Conservation (phyloP, 2,329 filamentous ascomycete species). For the Aspergillus vadensis region DNA sequence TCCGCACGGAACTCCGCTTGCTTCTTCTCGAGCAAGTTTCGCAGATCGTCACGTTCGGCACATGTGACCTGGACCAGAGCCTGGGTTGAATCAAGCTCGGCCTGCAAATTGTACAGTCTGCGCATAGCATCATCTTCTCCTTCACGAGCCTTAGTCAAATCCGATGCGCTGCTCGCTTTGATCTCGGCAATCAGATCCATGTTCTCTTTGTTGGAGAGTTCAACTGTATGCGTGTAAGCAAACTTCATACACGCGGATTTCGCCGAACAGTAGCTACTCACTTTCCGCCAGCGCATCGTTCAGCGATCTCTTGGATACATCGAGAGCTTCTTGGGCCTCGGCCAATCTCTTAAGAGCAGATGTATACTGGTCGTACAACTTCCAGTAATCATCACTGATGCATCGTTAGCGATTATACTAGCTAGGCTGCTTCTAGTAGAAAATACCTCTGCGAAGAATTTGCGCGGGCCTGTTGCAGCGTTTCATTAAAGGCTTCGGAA, state of each 20-base stretch:
- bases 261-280: constrained; percentile 25
- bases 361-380: constrained; percentile 44
- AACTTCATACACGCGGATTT: neutral
- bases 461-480: constrained; percentile 35
- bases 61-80: constrained; percentile 41
- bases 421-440: neutral
- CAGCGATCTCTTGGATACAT: constrained; percentile 39
- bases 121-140: constrained; percentile 38
- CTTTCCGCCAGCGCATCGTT: constrained; percentile 39
- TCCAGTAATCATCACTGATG: constrained; percentile 43
- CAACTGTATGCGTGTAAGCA: constrained; percentile 33
- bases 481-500: constrained; percentile 36
- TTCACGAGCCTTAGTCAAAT: constrained; percentile 36
- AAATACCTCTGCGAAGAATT: constrained; percentile 41
- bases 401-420: constrained; percentile 10
- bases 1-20: constrained; percentile 43
- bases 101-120: constrained; percentile 41
- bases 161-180: constrained; percentile 38
- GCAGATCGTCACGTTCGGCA: constrained; percentile 43
- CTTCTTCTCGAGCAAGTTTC: constrained; percentile 41
- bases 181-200: constrained; percentile 41
- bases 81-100: constrained; percentile 43
- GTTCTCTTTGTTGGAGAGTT: constrained; percentile 41
- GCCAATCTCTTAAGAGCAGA: constrained; percentile 40
- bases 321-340: constrained; percentile 40